phyloP scores from a whole-genome alignment of 2,329 filamentous ascomycete species.

The Calonectria naviculata region DNA sequence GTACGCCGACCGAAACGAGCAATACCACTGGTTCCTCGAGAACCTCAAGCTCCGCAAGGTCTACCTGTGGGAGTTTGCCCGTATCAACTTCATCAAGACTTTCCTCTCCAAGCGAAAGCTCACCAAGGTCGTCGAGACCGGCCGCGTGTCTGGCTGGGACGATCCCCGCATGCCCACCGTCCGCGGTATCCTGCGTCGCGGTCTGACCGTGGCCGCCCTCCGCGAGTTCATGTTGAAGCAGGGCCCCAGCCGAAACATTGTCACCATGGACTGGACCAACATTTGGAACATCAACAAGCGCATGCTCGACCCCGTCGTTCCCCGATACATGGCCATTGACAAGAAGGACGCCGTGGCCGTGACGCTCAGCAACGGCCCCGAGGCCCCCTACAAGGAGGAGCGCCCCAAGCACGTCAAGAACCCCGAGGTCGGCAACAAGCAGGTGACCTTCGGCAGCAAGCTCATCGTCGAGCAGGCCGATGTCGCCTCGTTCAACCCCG shows the following conservation, averaged over 20 bases:
- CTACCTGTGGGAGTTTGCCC: constrained; percentile 86
- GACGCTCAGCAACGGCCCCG: constrained; percentile 73
- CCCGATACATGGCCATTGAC: constrained; percentile 79
- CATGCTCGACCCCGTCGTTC: constrained; percentile 81
- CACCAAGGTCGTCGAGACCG: constrained; percentile 82
- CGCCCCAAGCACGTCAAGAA: constrained; percentile 94
- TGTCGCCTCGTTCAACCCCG: constrained; percentile 80
- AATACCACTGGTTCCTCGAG: constrained; percentile 88
- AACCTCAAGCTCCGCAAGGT: constrained; percentile 80
- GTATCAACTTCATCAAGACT: constrained; percentile 86
- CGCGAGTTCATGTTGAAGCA: constrained; percentile 88
- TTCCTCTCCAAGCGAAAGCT: constrained; percentile 89
- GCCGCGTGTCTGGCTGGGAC: constrained; percentile 85
- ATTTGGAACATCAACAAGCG: constrained; percentile 84
- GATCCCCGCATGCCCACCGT: constrained; percentile 89
- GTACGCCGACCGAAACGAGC: constrained; percentile 87
- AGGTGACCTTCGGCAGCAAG: constrained; percentile 80
- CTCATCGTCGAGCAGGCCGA: constrained; percentile 90
- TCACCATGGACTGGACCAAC: constrained; percentile 84
- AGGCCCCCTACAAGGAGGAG: constrained; percentile 73
- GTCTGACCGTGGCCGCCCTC: constrained; percentile 82
- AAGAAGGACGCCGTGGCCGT: constrained; percentile 79
- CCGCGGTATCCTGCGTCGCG: constrained; percentile 80
- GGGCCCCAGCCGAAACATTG: constrained; percentile 85
- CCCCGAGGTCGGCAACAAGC: constrained; percentile 84